Evolutionary conservation across 176 grass and related monocot genomes (phyloP), one percentile per base, ranked within the genome.

Genomic region (Oropetium thomaeum): DNA sequence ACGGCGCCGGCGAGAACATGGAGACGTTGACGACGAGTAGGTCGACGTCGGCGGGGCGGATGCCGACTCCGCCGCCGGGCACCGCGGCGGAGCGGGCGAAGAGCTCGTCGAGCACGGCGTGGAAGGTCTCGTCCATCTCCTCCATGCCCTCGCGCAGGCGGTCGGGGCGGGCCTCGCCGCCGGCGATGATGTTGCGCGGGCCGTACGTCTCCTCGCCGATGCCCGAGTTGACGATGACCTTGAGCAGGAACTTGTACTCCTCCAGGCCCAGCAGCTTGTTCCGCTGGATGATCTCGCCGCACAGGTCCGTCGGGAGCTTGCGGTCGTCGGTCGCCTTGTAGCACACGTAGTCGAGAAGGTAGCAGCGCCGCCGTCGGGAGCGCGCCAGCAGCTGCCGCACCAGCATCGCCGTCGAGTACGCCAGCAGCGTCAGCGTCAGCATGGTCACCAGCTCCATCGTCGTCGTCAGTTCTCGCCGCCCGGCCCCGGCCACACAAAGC

Each of bases 181-280:
- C 93, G 5, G 55, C 82, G 68, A 97, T 90, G 58, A 97, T 97
- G 85, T 97, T 97, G 17, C 87, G 88, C 8, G 93, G 93, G 8
- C 93, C 93, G 84, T 97, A 97, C 26, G 90, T 97, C 35, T 87
- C 85, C 88, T 97, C 93, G 22, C 93, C 90, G 76, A 97, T 97
- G 58, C 93, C 93, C 8, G 93, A 97, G 90, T 79, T 93, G 61
- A 90, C 90, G 74, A 97, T 93, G 37, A 97, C 93, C 84, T 97
- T 97, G 42, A 97, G 93, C 47, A 97, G 88, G 85, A 97, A 97
- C 78, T 93, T 97, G 87, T 93, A 90, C 85, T 97, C 93, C 35
- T 93, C 90, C 25, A 93, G 61, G 0, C 93, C 93, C 25, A 97
- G 90, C 58, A 79, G 41, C 47, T 81, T 84, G 90, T 97, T 97